Evolutionary conservation across 1,284 basidiomycete genomes (phyloP), one percentile per base, ranked within the genome.

Genomic region (Puccinia sorghi): DNA sequence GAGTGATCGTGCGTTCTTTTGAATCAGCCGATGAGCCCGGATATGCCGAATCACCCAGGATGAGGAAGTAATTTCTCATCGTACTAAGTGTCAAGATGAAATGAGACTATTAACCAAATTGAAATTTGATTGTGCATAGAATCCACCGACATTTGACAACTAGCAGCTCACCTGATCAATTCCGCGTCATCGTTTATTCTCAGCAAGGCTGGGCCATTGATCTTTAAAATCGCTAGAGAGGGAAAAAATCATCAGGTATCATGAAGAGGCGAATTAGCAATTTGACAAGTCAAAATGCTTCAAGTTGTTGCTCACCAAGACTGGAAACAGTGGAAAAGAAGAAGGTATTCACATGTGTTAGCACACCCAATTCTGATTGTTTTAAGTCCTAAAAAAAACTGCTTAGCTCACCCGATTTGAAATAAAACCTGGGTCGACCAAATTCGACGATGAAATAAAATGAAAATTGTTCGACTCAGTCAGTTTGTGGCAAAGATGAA

Each of bases 151-250:
- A 13, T 3, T 25, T 39, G 17, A 37, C 74, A 15, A 5, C 54
- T 72, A 37, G 17, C 32, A 27, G 83, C 88, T 78, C 84, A 93
- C 93, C 92, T 94, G 85, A 99, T 92, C 86, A 99, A 98, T 72
- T 91, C 92, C 12, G 97, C 97, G 82, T 99, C 97, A 84, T 99
- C 97, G 82, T 96, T 94, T 27, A 97, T 91, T 83, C 94, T 89
- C n/a, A 99, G 87, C 11, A 99, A 87, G 77, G 92, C 91, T 81
- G 97, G 93, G 2, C 95, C 95, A 82, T 99, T 99, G 85, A 99
- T 97, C 86, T 99, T 99, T 77, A 99, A 89, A 71, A 99, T 97
- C 17, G 97, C 97, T 90, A 86, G 81, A 5, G 66, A 32, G 32
- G 32, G 32, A 32, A 37, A 25, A 37, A 59, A 50, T 32, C 32